Conservation (phyloP, 257 asterid genomes). For the Prunella vulgaris region DNA sequence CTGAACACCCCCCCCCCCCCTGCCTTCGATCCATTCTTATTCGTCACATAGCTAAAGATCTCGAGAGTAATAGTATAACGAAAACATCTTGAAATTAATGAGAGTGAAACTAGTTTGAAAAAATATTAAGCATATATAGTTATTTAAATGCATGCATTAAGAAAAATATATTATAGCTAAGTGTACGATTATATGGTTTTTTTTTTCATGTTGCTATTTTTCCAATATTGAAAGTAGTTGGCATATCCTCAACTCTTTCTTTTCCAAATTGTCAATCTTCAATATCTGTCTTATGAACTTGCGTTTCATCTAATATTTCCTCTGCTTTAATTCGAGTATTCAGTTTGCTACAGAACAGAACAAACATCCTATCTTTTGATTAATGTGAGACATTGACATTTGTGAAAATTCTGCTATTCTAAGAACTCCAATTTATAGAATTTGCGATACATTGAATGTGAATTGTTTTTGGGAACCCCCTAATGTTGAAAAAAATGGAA, state of each 20-base stretch:
- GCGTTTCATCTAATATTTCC: neutral
- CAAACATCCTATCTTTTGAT: neutral
- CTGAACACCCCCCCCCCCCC: too few species aligned
- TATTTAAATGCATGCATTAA: too few species aligned
- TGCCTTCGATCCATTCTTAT: too few species aligned
- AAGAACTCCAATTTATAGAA: neutral
- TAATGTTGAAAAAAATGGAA: neutral
- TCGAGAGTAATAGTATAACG: too few species aligned
- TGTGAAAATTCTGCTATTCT: neutral
- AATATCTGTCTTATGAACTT: neutral
- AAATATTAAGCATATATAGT: too few species aligned
- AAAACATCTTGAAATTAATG: too few species aligned
- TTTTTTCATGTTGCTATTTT: neutral
- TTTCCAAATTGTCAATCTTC: neutral
- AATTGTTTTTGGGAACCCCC: neutral
- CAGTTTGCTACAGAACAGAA: neutral
- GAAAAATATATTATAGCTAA: neutral
- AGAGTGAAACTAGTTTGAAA: too few species aligned
- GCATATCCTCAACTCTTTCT: neutral
- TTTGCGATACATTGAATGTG: neutral
- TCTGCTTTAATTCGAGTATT: neutral
- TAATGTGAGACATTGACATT: neutral
- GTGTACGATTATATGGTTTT: too few species aligned
- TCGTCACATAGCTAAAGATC: too few species aligned
- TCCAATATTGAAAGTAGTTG: neutral